phyloP scores from a whole-genome alignment of 140 eudicot genomes.

The Flaveria floridana region DNA sequence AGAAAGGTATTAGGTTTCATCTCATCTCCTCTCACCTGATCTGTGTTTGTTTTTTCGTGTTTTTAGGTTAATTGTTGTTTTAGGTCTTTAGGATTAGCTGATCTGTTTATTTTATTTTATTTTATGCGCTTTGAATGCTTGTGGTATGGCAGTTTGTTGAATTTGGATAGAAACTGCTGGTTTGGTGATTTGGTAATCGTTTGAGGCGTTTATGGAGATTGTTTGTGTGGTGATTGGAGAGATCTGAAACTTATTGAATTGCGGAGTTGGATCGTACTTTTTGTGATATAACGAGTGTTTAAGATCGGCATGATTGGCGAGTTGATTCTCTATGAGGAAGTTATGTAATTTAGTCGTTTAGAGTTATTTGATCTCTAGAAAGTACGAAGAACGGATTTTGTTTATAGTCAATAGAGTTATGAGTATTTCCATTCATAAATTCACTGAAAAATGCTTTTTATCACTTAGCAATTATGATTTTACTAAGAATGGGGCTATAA shows the following conservation, averaged over 20 bases:
- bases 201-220: not conserved
- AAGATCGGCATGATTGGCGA: constrained; percentile 18
- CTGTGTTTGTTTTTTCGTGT: constrained; percentile 6
- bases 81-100: not conserved
- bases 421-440: not conserved
- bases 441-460: constrained; percentile 5
- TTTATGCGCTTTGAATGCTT: constrained; percentile 4
- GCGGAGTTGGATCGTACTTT: not conserved
- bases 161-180: not conserved
- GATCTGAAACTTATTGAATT: constrained; percentile 21
- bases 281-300: not conserved
- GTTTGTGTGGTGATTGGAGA: not conserved
- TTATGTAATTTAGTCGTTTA: not conserved
- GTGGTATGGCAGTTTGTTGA: not conserved
- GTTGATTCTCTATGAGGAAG: constrained; percentile 1
- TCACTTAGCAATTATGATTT: constrained; percentile 6
- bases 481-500: constrained; percentile 1
- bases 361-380: constrained; percentile 2
- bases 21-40: constrained; percentile 11
- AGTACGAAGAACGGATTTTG: not conserved
- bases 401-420: constrained; percentile 1
- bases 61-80: constrained; percentile 20
- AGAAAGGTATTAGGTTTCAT: constrained; percentile 52
- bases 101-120: constrained; percentile 11
- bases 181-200: constrained; percentile 4